Conservation (phyloP, 2,329 filamentous ascomycete genomes). For the Cladosporium austrohemisphaericum region DNA sequence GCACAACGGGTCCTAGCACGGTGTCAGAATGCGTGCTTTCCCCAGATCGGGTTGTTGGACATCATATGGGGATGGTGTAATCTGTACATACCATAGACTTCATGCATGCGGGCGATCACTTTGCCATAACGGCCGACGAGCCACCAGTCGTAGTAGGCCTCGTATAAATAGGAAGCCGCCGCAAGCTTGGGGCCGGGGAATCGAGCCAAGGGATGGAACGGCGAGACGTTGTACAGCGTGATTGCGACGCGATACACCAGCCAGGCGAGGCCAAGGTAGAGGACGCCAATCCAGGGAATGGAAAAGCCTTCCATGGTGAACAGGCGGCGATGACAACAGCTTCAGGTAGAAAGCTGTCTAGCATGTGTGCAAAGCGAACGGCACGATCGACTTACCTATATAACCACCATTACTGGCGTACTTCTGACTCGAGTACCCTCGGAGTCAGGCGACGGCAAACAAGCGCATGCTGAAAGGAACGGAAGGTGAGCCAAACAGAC, state of each 20-base stretch:
- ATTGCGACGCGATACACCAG: slow-evolving; percentile 20
- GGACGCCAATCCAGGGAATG: slow-evolving; percentile 12
- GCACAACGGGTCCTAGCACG: slow-evolving; percentile 33
- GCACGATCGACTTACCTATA: not conserved
- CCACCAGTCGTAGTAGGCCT: slow-evolving; percentile 36
- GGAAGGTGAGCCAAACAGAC: no score
- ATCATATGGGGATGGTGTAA: no score
- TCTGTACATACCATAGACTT: slow-evolving; percentile 29
- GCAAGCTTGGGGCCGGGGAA: slow-evolving; percentile 36
- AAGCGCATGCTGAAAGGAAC: not conserved
- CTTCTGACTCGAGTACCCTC: no score
- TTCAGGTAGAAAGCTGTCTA: not conserved
- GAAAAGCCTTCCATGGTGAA: slow-evolving; percentile 1
- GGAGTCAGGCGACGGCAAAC: not conserved
- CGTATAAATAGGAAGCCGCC: slow-evolving; percentile 34
- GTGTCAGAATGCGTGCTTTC: slow-evolving; percentile 2
- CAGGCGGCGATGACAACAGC: not conserved
- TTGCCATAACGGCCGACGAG: slow-evolving; percentile 21
- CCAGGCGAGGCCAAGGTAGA: slow-evolving; percentile 18
- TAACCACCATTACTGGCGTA: no score
- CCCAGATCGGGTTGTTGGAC: no score
- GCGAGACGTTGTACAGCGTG: slow-evolving; percentile 12
- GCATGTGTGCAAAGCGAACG: not conserved
- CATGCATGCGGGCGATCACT: slow-evolving; percentile 33
- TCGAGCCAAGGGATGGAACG: slow-evolving; percentile 32